Evolutionary conservation across 768 basidiomycete genomes (phyloP).

Genomic region (Lactarius vividus): DNA sequence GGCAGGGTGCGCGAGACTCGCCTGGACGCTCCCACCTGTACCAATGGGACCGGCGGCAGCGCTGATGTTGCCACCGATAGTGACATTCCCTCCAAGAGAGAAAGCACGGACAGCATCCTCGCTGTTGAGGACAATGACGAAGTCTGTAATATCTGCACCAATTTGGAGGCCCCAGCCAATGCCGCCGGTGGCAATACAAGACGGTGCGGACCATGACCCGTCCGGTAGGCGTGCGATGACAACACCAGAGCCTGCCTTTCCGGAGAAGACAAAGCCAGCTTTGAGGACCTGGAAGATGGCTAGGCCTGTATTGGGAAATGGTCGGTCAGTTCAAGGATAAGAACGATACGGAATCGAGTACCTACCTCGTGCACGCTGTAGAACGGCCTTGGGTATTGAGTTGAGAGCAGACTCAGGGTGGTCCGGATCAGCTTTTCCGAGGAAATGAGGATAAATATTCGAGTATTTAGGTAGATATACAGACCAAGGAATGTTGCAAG

Average conservation of each 20-base stretch:
- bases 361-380: conserved; percentile 84
- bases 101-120: conserved; percentile 96
- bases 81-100: conserved; percentile 93
- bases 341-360: not conserved
- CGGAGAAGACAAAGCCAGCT: conserved; percentile 93
- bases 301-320: conserved; percentile 55
- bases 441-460: not conserved
- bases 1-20: conserved; percentile 85
- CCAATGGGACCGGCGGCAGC: conserved; percentile 92
- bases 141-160: conserved; percentile 92
- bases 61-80: conserved; percentile 86
- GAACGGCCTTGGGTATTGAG: conserved; percentile 87
- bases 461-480: conserved; percentile 24
- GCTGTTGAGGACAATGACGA: conserved; percentile 95
- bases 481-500: conserved; percentile 86
- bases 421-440: conserved; percentile 71
- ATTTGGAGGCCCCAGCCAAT: conserved; percentile 95
- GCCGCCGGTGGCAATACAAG: conserved; percentile 94
- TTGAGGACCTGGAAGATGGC: conserved; percentile 94
- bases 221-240: conserved; percentile 92
- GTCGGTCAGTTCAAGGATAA: not conserved
- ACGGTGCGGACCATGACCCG: conserved; percentile 96
- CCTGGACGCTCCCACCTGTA: conserved; percentile 87
- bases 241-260: conserved; percentile 89
- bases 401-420: conserved; percentile 90